Base-by-base conservation (phyloP, 768 basidiomycete species). In the Agrocybe pediades region DNA sequence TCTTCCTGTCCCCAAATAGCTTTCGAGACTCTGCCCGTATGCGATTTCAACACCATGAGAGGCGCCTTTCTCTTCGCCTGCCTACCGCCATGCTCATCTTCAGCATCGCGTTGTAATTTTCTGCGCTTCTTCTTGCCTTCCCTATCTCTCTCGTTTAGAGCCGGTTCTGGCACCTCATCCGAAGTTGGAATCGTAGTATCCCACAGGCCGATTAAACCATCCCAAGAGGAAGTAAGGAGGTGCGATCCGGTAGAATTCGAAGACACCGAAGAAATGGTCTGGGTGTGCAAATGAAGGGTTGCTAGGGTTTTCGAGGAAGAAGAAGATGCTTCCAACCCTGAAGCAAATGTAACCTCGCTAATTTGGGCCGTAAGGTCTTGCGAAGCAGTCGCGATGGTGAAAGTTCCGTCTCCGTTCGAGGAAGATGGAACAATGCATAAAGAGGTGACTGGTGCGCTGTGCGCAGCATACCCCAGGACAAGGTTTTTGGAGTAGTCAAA, bases 171-270 rank as follows among this genome's bases (percentile, higher is more conserved):
- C 0, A 90, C 77, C 59, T 95, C 88, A 62, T 95, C 89, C 2
- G 71, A 60, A 0, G 69, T 60, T 0, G 92, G 87, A 27, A 89
- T 74, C 1, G 66, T 62, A 3, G 85, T 85, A 55, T 87, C 84
- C 88, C 87, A 98, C 4, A 95, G 61, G 2, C 93, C 92, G 51
- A 98, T 78, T 15, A 94, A 76, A 8, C 82, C 78, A 62, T 99
- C 95, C 93, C 94, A 95, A 0, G 90, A 90, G 0, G 89, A 80
- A 0, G 93, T 94, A 27, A 98, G 74, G 16, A 98, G 73, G 54
- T 86, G 81, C 2, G 80, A 74, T 2, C 88, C 85, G 8, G 76
- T 62, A 7, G 67, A 29, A 51, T 83, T 82, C 0, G 87, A 68
- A 0, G 84, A 62, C 36, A 98, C 73, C 9, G 85, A 87, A 0